Percentiles rank a stretch among this genome's conserved stretches.
Evolutionary conservation across 2,329 filamentous ascomycete species (phyloP).

Genomic region (Calonectria pseudoturangicola): DNA sequence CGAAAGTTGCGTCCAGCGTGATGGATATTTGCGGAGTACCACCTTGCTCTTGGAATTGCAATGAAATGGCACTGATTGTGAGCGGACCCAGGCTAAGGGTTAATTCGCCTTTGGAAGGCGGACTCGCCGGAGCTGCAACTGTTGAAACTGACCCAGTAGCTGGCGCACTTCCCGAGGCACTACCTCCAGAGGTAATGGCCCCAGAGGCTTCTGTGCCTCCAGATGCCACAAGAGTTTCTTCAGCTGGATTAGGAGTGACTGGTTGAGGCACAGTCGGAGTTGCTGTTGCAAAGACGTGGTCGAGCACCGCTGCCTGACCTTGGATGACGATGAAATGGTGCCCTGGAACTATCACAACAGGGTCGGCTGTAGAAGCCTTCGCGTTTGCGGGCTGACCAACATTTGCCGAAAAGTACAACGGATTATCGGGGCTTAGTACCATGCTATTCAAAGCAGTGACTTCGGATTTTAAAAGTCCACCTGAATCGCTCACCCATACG

Average conservation of each 20-base stretch:
- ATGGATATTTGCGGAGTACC: background rate
- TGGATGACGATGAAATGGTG: constrained; percentile 5
- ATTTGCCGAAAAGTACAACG: background rate
- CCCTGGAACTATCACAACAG: constrained; percentile 2
- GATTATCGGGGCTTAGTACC: background rate
- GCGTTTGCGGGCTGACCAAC: background rate
- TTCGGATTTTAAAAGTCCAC: background rate
- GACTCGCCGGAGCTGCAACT: background rate
- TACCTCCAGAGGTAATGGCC: background rate
- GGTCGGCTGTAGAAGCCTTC: background rate
- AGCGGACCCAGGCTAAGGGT: background rate
- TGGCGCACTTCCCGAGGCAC: background rate
- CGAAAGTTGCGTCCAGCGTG: background rate
- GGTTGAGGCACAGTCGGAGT: background rate
- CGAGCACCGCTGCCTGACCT: background rate
- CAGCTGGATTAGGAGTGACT: background rate
- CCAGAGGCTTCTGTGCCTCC: background rate
- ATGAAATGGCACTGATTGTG: constrained; percentile 1
- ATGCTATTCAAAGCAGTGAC: background rate
- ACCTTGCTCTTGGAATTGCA: constrained; percentile 4
- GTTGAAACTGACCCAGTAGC: background rate
- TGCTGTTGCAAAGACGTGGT: background rate
- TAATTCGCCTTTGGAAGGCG: background rate
- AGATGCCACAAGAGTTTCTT: background rate
- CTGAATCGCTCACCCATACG: constrained; percentile 1